Percentiles rank a stretch among this genome's conserved stretches.
These are phyloP conservation scores for Globisporangium nodosum DNA, from an alignment of 352 stramenopile species.

Conservation along the genomic window DNA sequence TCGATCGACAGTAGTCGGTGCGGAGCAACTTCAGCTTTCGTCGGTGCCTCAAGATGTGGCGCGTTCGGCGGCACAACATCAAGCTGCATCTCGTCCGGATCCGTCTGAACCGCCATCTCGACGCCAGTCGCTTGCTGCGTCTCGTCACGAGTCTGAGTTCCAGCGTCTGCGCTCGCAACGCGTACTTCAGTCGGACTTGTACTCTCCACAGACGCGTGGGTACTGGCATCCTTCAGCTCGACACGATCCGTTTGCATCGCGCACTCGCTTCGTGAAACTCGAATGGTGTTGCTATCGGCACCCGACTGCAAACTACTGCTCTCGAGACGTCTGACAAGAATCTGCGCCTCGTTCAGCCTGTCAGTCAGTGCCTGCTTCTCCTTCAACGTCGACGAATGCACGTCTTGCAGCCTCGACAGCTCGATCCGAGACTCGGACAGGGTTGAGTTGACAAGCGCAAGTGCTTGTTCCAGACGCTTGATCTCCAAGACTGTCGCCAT, in stretches of 20 bases:
- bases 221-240: slow-evolving; percentile 9
- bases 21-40: neutral
- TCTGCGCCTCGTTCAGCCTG: slow-evolving; percentile 23
- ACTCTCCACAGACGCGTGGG: neutral
- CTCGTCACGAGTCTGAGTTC: neutral
- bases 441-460: slow-evolving; percentile 35
- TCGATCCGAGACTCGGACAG: slow-evolving; percentile 36
- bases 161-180: neutral
- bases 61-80: neutral
- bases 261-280: slow-evolving; percentile 7
- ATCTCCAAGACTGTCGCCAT: slow-evolving; percentile 26
- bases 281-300: slow-evolving; percentile 7
- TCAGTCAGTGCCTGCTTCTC: slow-evolving; percentile 42
- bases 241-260: slow-evolving; percentile 9
- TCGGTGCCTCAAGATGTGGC: neutral
- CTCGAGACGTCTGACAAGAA: slow-evolving; percentile 14
- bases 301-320: slow-evolving; percentile 5
- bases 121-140: neutral
- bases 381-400: slow-evolving; percentile 28
- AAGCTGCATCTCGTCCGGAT: neutral
- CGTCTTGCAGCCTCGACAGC: slow-evolving; percentile 35
- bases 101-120: slow-evolving; percentile 2
- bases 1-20: neutral
- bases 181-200: too few relatives aligned
- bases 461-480: slow-evolving; percentile 30